A percentile compares a stretch with the other conserved stretches of the same genome.
These are phyloP conservation scores for Friedmanniomyces endolithicus DNA, from an alignment of 495 filamentous ascomycete species.

Conservation along the genomic window DNA sequence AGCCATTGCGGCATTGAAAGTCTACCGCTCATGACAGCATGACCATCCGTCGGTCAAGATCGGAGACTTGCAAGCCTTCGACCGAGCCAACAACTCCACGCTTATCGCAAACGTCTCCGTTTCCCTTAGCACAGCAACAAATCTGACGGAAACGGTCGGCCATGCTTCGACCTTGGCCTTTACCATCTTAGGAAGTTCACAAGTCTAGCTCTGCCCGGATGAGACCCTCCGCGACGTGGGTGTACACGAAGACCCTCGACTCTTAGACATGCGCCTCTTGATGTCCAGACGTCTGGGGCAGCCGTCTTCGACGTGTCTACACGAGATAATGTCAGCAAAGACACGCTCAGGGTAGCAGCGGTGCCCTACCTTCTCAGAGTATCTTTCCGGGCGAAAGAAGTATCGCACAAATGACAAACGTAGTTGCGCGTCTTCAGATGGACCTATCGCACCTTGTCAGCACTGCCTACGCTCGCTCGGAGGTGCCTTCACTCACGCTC, in stretches of 20 bases:
- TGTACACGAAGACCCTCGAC: neutral
- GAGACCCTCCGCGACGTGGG: neutral
- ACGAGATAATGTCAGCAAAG: neutral
- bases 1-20: too few species aligned
- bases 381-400: constrained; percentile 68
- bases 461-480: neutral
- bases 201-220: neutral
- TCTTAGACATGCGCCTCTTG: constrained; percentile 4
- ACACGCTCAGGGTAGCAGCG: neutral
- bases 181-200: neutral
- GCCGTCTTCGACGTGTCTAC: constrained; percentile 67
- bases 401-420: constrained; percentile 58
- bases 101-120: too few species aligned
- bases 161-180: neutral
- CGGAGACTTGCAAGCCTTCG: too few species aligned
- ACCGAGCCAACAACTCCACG: too few species aligned
- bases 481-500: constrained; percentile 45
- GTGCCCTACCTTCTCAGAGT: constrained; percentile 59
- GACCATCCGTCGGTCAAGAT: too few species aligned
- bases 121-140: too few species aligned
- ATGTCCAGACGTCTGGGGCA: constrained; percentile 60
- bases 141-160: neutral
- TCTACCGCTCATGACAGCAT: too few species aligned
- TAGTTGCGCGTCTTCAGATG: constrained; percentile 64
- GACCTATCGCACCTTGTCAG: constrained; percentile 32